phyloP scores from a whole-genome alignment of 164 flowering plant genomes.

The Liquidambar formosana region DNA sequence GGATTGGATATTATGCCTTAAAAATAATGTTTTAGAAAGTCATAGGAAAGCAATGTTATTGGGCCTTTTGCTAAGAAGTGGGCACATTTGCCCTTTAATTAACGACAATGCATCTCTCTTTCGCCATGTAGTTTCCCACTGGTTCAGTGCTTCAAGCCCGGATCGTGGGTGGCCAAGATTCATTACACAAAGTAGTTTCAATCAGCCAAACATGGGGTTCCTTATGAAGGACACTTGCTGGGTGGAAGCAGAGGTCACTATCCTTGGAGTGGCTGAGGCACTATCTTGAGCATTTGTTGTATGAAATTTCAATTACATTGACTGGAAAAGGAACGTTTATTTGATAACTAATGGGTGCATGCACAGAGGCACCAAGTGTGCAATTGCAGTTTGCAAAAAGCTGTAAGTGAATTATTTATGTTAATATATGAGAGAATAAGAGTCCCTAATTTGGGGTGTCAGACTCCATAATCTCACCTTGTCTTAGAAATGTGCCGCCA shows the following conservation, averaged over 20 bases:
- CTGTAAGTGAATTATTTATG: too few relatives aligned
- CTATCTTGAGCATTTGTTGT: too few relatives aligned
- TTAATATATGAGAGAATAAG: too few relatives aligned
- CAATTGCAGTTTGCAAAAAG: too few relatives aligned
- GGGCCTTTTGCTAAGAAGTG: not conserved
- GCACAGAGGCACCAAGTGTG: too few relatives aligned
- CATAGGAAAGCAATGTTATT: too few relatives aligned
- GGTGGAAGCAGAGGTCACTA: conserved; percentile 42
- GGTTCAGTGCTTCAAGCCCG: conserved; percentile 38
- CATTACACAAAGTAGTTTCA: conserved; percentile 19
- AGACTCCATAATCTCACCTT: too few relatives aligned
- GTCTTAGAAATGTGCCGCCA: too few relatives aligned
- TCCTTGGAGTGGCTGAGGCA: conserved; percentile 31
- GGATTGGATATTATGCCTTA: not conserved
- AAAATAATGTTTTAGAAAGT: not conserved
- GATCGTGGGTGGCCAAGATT: conserved; percentile 39
- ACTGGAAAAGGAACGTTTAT: too few relatives aligned
- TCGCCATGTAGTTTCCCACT: conserved; percentile 31
- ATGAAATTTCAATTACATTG: too few relatives aligned
- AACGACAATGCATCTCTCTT: not conserved
- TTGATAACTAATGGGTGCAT: too few relatives aligned
- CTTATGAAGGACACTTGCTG: conserved; percentile 31
- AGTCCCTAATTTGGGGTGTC: too few relatives aligned
- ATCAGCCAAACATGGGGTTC: conserved; percentile 11
- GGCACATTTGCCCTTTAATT: not conserved